Percentiles rank a stretch among this genome's conserved stretches.
phyloP scores from a whole-genome alignment of 768 basidiomycete species.

The Phylloporus sp. region DNA sequence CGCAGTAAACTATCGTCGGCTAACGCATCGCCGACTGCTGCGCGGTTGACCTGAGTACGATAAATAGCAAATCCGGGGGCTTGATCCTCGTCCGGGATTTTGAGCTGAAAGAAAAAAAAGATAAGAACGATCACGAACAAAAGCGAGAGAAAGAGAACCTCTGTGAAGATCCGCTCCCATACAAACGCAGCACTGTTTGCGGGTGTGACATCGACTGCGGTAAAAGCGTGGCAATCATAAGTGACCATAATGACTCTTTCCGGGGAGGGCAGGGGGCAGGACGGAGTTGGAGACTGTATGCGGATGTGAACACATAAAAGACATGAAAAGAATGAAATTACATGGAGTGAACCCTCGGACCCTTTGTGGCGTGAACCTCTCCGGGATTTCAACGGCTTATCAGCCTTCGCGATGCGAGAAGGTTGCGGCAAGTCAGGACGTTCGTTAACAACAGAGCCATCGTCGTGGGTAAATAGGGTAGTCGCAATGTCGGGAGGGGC shows the following conservation, averaged over 20 bases:
- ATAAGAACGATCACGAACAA: constrained; percentile 4
- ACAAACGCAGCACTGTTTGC: constrained; percentile 65
- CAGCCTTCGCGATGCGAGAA: constrained; percentile 32
- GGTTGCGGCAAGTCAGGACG: constrained; percentile 27
- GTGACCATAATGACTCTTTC: constrained; percentile 59
- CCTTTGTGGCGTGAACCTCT: constrained; percentile 29
- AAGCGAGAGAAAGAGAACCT: constrained; percentile 43
- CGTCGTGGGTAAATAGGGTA: constrained; percentile 35
- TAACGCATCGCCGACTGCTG: constrained; percentile 70
- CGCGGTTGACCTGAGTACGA: constrained; percentile 82
- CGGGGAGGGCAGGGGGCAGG: constrained; percentile 30
- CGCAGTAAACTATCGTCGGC: constrained; percentile 66
- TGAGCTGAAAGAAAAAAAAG: constrained; percentile 44
- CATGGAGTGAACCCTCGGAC: constrained; percentile 25
- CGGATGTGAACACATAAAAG: constrained; percentile 9
- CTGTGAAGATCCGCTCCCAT: constrained; percentile 75
- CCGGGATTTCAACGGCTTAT: constrained; percentile 24
- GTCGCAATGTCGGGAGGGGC: constrained; percentile 41
- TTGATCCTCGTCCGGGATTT: constrained; percentile 83
- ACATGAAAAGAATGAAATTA: constrained; percentile 7
- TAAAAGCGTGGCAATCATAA: constrained; percentile 71
- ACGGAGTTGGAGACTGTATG: constrained; percentile 29
- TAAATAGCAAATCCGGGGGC: constrained; percentile 67
- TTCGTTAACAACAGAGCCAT: constrained; percentile 31
- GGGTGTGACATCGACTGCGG: constrained; percentile 65